Evolutionary conservation across 306 rosid species (phyloP).

Genomic region (Malus sylvestris): DNA sequence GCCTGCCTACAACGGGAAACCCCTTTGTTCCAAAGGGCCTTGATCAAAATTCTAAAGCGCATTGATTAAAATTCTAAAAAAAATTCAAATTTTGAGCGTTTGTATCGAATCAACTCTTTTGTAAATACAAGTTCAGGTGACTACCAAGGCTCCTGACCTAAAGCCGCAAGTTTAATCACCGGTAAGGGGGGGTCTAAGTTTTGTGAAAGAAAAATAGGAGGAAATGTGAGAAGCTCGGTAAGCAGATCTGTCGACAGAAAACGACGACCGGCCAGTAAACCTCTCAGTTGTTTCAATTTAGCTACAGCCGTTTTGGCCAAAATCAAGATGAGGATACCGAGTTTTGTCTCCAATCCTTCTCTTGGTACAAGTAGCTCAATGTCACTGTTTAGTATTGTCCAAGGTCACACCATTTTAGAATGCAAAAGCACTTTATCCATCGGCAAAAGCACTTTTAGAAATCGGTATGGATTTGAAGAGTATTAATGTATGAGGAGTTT

Average conservation of each 20-base stretch:
- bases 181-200: background rate
- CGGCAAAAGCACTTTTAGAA: background rate
- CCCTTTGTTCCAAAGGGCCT: background rate
- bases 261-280: constrained; percentile 86
- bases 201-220: background rate
- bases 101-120: background rate
- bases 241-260: constrained; percentile 69
- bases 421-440: background rate
- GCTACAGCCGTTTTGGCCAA: constrained; percentile 93
- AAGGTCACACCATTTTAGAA: background rate
- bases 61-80: too few species aligned
- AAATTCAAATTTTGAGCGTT: too few species aligned
- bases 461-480: background rate
- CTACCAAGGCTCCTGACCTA: background rate
- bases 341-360: constrained; percentile 30
- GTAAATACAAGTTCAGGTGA: background rate
- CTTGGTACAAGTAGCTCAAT: constrained; percentile 77
- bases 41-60: too few species aligned
- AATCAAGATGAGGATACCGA: constrained; percentile 57
- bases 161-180: too few species aligned
- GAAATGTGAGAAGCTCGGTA: constrained; percentile 78
- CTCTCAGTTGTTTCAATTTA: constrained; percentile 21
- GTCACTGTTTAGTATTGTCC: too few species aligned
- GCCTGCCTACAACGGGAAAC: background rate
- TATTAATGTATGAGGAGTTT: constrained; percentile 60